phyloP scores from a whole-genome alignment of 768 basidiomycete species.

The Sporobolomyces roseus region DNA sequence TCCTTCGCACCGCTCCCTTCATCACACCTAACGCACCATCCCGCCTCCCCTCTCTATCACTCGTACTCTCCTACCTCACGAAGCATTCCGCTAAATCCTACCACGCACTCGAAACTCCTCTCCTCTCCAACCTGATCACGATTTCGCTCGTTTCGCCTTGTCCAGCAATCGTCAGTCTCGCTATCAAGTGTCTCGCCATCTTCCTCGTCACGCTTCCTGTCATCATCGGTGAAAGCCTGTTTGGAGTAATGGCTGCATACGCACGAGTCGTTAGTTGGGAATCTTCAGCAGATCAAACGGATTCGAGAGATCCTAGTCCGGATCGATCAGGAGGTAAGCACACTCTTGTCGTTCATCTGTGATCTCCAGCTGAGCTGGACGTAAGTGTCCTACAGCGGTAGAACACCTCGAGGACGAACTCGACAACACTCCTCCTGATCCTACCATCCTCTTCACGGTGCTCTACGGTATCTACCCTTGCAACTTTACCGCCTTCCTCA shows the following conservation, averaged over 20 bases:
- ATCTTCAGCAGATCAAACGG: conserved; percentile 18
- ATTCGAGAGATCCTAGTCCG: neutral
- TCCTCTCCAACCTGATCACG: conserved; percentile 41
- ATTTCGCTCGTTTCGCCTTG: conserved; percentile 44
- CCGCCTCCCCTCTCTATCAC: conserved; percentile 28
- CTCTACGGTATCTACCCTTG: conserved; percentile 89
- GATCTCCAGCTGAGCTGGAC: too few relatives aligned
- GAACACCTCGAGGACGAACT: conserved; percentile 1
- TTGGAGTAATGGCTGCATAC: conserved; percentile 45
- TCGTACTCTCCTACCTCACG: conserved; percentile 35
- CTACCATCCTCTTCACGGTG: conserved; percentile 66
- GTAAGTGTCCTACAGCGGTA: neutral
- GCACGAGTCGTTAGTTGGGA: conserved; percentile 48
- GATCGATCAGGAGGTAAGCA: conserved; percentile 8
- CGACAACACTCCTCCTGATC: conserved; percentile 53
- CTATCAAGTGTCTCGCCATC: conserved; percentile 41
- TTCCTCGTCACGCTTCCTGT: conserved; percentile 39
- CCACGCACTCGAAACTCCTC: conserved; percentile 29
- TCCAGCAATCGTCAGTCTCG: conserved; percentile 39
- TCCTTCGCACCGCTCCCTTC: conserved; percentile 11
- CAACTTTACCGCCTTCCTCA: conserved; percentile 76
- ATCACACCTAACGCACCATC: conserved; percentile 14
- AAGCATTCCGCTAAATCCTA: conserved; percentile 33
- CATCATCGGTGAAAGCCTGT: conserved; percentile 34
- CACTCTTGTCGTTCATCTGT: too few relatives aligned